Evolutionary conservation across 73 alveolate species (phyloP), one percentile per base, ranked within the genome.

Genomic region (Symbiodinium natans): DNA sequence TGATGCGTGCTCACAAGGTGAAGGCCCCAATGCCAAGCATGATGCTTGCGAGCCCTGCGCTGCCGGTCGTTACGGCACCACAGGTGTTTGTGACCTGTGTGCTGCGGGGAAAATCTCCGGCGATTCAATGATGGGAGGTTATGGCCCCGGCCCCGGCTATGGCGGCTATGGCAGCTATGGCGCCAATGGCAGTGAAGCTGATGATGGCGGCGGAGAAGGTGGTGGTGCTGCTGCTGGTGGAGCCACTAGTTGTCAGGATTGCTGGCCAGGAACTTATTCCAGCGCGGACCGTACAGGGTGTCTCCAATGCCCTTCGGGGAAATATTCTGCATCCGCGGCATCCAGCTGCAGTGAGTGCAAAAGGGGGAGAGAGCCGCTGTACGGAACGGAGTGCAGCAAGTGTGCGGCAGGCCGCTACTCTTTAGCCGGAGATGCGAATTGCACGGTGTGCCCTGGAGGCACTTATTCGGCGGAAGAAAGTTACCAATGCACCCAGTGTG

Each of bases 371-470:
- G 48, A 38, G 6, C 48, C 97, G 23, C 3, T 1, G 7, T 40
- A 1, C 1, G 75, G 41, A 7, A 6, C 31, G 6, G 17, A 3
- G 2, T 90, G 97, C 52, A 34, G 2, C 10, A 33, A 68, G 21
- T 90, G 97, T n/a, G 1, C 0, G 39, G 31, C 97, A 10, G 97
- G 97, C 23, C 34, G 56, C 6, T 90, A 21, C 41, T 59, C 97
- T 1, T 42, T 68, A 29, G 77, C 13, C 34, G 97, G 88, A 36
- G 48, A 63, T 42, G 88, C 48, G 36, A 29, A 7, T 13, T 90
- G 97, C 88, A 68, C 38, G 31, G 19, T 1, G 3, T 90, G 97
- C 33, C 23, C 36, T n/a, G 97, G 97, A 41, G 97, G 97, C 29
- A n/a, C 33, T 7, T 90, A 71, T 31, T 90, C 97, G 1, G 34